Base-by-base conservation (phyloP, 768 basidiomycete genomes). In the Naganishia antarctica region DNA sequence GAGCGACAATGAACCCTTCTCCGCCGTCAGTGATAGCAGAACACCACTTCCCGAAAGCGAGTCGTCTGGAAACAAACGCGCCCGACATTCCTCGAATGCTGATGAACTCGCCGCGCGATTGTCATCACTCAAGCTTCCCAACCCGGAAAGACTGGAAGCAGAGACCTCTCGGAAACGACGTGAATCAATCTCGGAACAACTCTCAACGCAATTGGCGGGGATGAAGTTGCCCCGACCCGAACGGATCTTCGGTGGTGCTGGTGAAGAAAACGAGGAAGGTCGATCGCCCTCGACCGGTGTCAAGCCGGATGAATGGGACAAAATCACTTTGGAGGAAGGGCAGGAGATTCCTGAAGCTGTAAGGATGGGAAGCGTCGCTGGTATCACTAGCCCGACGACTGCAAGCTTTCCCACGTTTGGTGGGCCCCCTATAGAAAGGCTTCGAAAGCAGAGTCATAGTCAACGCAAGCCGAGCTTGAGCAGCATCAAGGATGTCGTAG, bases 141-240 rank as follows among this genome's bases (percentile, higher is more conserved):
- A 77, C 64, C 76, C 76, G n/a, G 76, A 77, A 61, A 70, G 71
- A 23, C 66, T 77, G 49, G 68, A 63, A 25, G 58, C 50, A 15
- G 71, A 71, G 4, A 53, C 69, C 13, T 58, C 66, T 32, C 69
- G 73, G 25, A 65, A 61, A 8, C 65, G 76, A 16, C 65, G 70
- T 2, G 76, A 77, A 60, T 69, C 68, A 32, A 66, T 76, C 58
- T 74, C 74, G 9, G 75, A 74, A 62, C 72, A 78, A 61, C 64
- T 78, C 1, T 67, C 65, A 9, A 63, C 67, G 7, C 41, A 61
- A 11, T 67, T 78, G 31, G 67, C 72, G 29, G 61, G 68, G 47
- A 79, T 79, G 78, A 72, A 73, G 16, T 50, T 78, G 8, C 74
- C 76, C 41, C 72, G 73, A 57, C 77, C 76, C 6, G 77, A 78